A percentile compares a stretch with the other conserved stretches of the same genome.
phyloP scores from a whole-genome alignment of 768 basidiomycete species.

The Hygrocybe punicea region DNA sequence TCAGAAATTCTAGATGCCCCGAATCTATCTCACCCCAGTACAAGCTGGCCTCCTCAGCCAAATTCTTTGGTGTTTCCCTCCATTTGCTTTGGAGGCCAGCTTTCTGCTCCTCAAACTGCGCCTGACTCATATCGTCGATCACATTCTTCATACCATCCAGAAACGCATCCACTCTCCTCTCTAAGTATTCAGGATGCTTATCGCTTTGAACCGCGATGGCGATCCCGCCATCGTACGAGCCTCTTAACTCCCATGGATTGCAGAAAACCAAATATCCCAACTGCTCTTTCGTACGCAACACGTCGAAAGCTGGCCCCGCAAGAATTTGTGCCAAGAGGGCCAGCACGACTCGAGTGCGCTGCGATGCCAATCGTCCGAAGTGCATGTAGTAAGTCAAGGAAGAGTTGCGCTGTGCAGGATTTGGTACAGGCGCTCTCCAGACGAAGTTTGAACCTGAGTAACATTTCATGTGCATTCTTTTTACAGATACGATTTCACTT shows the following conservation, averaged over 20 bases:
- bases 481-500: neutral
- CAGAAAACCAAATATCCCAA: conserved; percentile 88
- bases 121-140: conserved; percentile 65
- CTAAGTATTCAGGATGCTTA: conserved; percentile 72
- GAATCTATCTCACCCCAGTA: conserved; percentile 71
- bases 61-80: conserved; percentile 84
- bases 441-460: conserved; percentile 64
- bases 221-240: conserved; percentile 70
- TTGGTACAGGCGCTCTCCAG: conserved; percentile 65
- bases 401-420: conserved; percentile 84
- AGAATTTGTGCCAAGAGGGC: conserved; percentile 79
- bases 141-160: conserved; percentile 66
- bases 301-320: conserved; percentile 85
- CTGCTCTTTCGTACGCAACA: conserved; percentile 90
- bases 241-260: conserved; percentile 51
- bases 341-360: conserved; percentile 59
- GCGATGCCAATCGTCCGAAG: conserved; percentile 65
- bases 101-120: conserved; percentile 78
- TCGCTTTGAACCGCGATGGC: conserved; percentile 89
- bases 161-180: conserved; percentile 86
- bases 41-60: conserved; percentile 70
- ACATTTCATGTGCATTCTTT: neutral
- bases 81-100: conserved; percentile 72
- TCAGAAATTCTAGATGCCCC: conserved; percentile 80
- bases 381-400: conserved; percentile 83